These are phyloP conservation scores for Hymenoscyphus salicellus DNA, from an alignment of 2,329 filamentous ascomycete genomes.

Conservation along the genomic window DNA sequence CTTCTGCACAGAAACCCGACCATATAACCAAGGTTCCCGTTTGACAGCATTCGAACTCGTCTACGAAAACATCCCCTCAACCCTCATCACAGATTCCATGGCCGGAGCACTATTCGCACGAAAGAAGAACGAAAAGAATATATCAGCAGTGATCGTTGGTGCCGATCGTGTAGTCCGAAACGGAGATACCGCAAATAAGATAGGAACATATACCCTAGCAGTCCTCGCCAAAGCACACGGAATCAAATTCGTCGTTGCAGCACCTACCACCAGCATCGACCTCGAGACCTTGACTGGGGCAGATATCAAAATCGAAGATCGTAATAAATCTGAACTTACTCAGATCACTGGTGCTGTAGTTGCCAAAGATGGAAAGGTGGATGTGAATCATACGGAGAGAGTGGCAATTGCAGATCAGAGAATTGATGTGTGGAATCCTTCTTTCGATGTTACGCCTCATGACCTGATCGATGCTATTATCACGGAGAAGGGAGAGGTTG, in stretches of 20 bases:
- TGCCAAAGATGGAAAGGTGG: constrained; percentile 59
- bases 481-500: constrained; percentile 84
- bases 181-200: constrained; percentile 97
- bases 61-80: constrained; percentile 86
- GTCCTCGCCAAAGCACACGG: constrained; percentile 87
- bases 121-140: constrained; percentile 60
- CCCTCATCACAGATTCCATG: constrained; percentile 95
- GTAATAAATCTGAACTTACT: constrained; percentile 77
- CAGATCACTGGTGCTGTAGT: constrained; percentile 76
- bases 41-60: constrained; percentile 96
- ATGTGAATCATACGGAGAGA: constrained; percentile 61
- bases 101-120: constrained; percentile 76
- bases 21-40: constrained; percentile 95
- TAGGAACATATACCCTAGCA: constrained; percentile 89
- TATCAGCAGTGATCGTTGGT: constrained; percentile 86
- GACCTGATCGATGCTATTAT: constrained; percentile 89
- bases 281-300: constrained; percentile 71
- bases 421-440: constrained; percentile 92
- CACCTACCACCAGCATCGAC: constrained; percentile 92
- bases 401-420: constrained; percentile 75
- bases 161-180: constrained; percentile 95
- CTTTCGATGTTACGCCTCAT: constrained; percentile 91
- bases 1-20: constrained; percentile 94
- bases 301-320: constrained; percentile 87
- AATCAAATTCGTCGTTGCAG: constrained; percentile 91